These are phyloP conservation scores for Leccinum ochraceum DNA, from an alignment of 768 basidiomycete species.

Conservation along the genomic window DNA sequence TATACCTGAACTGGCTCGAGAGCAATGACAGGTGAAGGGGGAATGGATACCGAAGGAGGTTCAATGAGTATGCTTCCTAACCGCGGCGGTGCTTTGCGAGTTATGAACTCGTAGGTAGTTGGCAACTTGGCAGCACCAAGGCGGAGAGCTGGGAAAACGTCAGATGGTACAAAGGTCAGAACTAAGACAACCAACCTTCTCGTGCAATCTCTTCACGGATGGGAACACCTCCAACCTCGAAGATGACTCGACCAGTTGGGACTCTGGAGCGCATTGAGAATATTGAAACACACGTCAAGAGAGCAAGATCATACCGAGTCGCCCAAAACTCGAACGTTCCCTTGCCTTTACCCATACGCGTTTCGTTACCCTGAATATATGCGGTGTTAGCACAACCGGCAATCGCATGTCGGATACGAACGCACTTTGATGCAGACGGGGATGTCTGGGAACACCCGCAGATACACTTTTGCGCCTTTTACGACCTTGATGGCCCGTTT, in stretches of 20 bases:
- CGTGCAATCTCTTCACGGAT: conserved; percentile 92
- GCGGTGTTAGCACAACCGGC: conserved; percentile 1
- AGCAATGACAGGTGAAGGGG: conserved; percentile 15
- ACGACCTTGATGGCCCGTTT: conserved; percentile 86
- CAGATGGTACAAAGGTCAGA: background rate
- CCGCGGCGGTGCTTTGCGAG: conserved; percentile 64
- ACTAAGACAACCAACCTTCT: conserved; percentile 58
- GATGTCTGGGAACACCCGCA: conserved; percentile 94
- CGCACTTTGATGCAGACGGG: conserved; percentile 95
- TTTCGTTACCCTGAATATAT: conserved; percentile 81
- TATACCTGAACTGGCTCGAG: conserved; percentile 11
- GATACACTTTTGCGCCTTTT: conserved; percentile 83
- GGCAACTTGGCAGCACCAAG: conserved; percentile 89
- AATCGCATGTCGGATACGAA: background rate
- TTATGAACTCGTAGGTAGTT: conserved; percentile 85
- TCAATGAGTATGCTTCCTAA: conserved; percentile 66
- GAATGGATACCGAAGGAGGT: conserved; percentile 26
- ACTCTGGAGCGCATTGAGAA: conserved; percentile 51
- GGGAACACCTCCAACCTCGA: conserved; percentile 89
- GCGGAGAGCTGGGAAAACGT: conserved; percentile 61
- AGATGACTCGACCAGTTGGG: conserved; percentile 84
- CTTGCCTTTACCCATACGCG: conserved; percentile 99
- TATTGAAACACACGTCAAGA: background rate
- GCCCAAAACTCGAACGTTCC: conserved; percentile 98
- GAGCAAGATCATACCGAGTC: conserved; percentile 58